These are phyloP conservation scores for Aspergillus fructus DNA, from an alignment of 2,329 filamentous ascomycete genomes.

Conservation along the genomic window DNA sequence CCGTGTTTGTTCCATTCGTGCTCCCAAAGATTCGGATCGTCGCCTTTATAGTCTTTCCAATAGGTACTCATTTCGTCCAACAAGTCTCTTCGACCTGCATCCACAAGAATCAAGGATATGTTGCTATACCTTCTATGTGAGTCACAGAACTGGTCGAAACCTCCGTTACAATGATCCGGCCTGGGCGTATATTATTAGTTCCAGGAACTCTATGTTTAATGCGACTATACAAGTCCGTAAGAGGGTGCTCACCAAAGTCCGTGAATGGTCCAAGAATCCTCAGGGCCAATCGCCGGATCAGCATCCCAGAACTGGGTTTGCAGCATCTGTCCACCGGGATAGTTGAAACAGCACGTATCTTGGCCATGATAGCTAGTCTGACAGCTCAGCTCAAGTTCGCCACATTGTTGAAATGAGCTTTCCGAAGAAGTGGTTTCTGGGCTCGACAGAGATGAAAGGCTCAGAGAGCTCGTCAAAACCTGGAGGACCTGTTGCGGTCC, in stretches of 20 bases:
- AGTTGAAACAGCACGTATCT: slow-evolving; percentile 73
- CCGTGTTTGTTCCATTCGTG: slow-evolving; percentile 77
- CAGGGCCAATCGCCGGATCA: slow-evolving; percentile 62
- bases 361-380: slow-evolving; percentile 60
- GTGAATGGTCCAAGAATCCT: slow-evolving; percentile 72
- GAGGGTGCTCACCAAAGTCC: slow-evolving; percentile 57
- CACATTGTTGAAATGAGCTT: slow-evolving; percentile 28
- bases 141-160: slow-evolving; percentile 68
- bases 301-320: slow-evolving; percentile 79
- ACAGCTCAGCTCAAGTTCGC: slow-evolving; percentile 55
- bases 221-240: not conserved
- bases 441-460: slow-evolving; percentile 24
- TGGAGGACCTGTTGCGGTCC: slow-evolving; percentile 38
- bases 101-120: slow-evolving; percentile 62
- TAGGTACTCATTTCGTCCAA: slow-evolving; percentile 67
- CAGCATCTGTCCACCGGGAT: slow-evolving; percentile 68
- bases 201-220: not conserved
- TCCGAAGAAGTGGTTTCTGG: slow-evolving; percentile 8
- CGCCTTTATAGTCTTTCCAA: slow-evolving; percentile 68
- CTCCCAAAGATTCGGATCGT: slow-evolving; percentile 67
- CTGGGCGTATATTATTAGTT: slow-evolving; percentile 27
- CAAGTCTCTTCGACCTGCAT: slow-evolving; percentile 55
- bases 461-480: slow-evolving; percentile 30
- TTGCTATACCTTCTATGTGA: slow-evolving; percentile 61
- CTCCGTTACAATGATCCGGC: slow-evolving; percentile 69